Conservation (phyloP, 1,284 basidiomycete species). For the Tylopilus sp. region DNA sequence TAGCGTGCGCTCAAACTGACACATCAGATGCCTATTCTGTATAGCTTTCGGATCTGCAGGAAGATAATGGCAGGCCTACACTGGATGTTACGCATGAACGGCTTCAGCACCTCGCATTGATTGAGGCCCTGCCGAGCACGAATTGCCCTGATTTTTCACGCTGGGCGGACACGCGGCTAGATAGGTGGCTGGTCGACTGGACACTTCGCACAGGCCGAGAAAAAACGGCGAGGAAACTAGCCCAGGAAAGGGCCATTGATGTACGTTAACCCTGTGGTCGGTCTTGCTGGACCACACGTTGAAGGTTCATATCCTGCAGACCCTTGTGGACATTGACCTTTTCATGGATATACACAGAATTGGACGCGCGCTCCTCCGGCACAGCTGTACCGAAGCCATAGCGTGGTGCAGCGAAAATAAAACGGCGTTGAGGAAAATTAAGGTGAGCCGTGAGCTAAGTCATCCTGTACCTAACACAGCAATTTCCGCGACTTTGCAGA, state of each 20-base stretch:
- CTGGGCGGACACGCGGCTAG: constrained; percentile 77
- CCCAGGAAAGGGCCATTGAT: constrained; percentile 67
- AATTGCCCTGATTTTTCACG: constrained; percentile 57
- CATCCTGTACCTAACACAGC: constrained; percentile 9
- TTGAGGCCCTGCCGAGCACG: constrained; percentile 53
- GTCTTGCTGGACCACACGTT: constrained; percentile 19
- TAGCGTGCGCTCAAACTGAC: constrained; percentile 9
- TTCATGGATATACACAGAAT: constrained; percentile 86
- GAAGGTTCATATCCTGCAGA: constrained; percentile 42
- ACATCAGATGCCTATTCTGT: constrained; percentile 16
- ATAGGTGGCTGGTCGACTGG: constrained; percentile 93
- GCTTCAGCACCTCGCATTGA: constrained; percentile 57
- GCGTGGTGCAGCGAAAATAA: constrained; percentile 98
- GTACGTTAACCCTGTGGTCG: constrained; percentile 37
- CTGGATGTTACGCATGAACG: constrained; percentile 69
- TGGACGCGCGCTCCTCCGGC: constrained; percentile 69
- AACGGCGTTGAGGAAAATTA: constrained; percentile 82
- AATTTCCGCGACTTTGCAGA: constrained; percentile 46
- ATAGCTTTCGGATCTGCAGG: constrained; percentile 68
- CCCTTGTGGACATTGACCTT: constrained; percentile 84
- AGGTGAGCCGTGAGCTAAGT: constrained; percentile 46
- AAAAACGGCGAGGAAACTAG: constrained; percentile 63
- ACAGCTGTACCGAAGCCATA: constrained; percentile 83
- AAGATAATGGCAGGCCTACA: constrained; percentile 58
- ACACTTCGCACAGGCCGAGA: constrained; percentile 72